Evolutionary conservation across 306 rosid species (phyloP), one percentile per base, ranked within the genome.

Genomic region (Neltuma alba): DNA sequence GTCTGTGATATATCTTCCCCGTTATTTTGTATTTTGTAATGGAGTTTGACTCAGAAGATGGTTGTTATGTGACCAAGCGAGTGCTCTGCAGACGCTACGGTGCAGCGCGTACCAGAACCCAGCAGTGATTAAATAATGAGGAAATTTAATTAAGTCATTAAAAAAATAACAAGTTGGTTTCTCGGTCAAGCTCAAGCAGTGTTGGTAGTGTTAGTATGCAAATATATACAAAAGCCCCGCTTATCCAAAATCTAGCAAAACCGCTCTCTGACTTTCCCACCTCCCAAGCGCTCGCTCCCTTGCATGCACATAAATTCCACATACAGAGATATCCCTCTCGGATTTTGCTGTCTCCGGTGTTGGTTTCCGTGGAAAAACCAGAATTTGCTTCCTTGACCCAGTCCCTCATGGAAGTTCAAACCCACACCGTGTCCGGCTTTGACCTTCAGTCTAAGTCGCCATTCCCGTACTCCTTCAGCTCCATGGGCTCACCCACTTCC

Each of bases 371-470:
- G 3, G 4, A 23, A 23, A 52, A 48, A 21, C 77, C 50, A 13
- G 34, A 23, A 12, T 6, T 25, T 58, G 30, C 18, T 25, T 33
- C 40, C 6, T 63, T 83, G 83, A 79, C 77, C 28, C 42, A 14
- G 11, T 67, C 75, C 37, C 2, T 1, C 75, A 87, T 91, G 95
- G 86, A 89, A 81, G 83, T 85, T 76, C 85, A 89, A 34, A 33
- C 89, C 12, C 94, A 80, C 33, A 14, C 40, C 81, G 67, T 72
- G 66, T 67, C 91, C 14, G 8, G 16, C 78, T 79, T 84, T 70
- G 85, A 83, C 33, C 78, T 58, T 44, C 69, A 74, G 71, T 27
- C 83, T 8, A 62, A 70, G 27, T 14, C 79, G 3, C 48, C 89
- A 14, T 83, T 83, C 77, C 61, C 93, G 8, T 87, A 28, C 74